A percentile compares a stretch with the other conserved stretches of the same genome.
phyloP scores from a whole-genome alignment of 768 basidiomycete genomes.

The Kwoniella europaea region DNA sequence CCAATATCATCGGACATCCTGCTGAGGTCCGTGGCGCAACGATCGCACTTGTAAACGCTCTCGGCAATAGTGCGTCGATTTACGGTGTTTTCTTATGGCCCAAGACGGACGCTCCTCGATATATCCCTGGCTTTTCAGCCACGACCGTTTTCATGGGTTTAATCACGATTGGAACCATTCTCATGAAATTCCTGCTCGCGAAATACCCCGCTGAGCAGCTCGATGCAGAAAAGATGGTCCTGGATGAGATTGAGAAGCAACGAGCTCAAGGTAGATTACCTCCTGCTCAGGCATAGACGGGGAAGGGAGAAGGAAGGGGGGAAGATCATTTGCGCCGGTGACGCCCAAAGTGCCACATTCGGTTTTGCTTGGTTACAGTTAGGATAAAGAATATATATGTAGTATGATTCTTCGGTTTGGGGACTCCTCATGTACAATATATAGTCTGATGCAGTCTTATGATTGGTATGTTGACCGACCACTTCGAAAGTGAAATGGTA shows the following conservation, averaged over 20 bases:
- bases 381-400: no score
- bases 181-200: constrained; percentile 42
- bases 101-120: constrained; percentile 47
- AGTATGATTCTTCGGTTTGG: no score
- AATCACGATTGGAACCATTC: constrained; percentile 42
- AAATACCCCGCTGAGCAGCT: constrained; percentile 49
- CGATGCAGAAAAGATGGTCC: constrained; percentile 45
- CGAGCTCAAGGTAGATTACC: constrained; percentile 15
- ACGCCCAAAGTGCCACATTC: no score
- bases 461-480: no score
- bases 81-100: constrained; percentile 59
- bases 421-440: no score
- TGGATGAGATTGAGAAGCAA: constrained; percentile 45
- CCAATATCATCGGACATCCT: constrained; percentile 50
- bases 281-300: no score
- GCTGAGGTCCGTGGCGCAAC: no score
- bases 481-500: no score
- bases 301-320: no score
- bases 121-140: constrained; percentile 55
- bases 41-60: constrained; percentile 48
- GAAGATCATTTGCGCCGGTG: no score
- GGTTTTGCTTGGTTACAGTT: background rate
- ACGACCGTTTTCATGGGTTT: constrained; percentile 51
- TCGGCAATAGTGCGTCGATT: constrained; percentile 54
- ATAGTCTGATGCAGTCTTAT: no score